phyloP scores from a whole-genome alignment of 176 grass and related monocot species.

The Carex cristatella region DNA sequence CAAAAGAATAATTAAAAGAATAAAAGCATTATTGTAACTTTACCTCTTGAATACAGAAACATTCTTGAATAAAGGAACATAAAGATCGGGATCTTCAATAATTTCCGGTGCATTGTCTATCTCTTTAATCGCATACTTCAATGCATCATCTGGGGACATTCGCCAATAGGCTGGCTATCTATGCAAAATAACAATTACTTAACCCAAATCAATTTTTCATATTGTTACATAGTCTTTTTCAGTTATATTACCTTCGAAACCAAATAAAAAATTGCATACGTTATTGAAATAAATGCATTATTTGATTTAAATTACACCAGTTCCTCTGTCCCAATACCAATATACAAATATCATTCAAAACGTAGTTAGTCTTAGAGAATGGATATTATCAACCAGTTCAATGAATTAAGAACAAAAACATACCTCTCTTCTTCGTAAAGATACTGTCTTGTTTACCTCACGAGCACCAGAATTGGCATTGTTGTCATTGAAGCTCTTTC shows the following conservation, averaged over 20 bases:
- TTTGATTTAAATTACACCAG: not conserved
- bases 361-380: not conserved
- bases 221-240: not conserved
- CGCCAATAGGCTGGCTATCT: slow-evolving; percentile 66
- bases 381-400: not conserved
- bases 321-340: not conserved
- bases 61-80: slow-evolving; percentile 72
- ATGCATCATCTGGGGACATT: slow-evolving; percentile 62
- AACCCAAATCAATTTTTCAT: not conserved
- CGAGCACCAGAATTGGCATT: not conserved
- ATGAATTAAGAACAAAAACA: not conserved
- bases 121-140: slow-evolving; percentile 60
- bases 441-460: not conserved
- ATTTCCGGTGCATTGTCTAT: slow-evolving; percentile 39
- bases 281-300: not conserved
- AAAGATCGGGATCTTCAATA: slow-evolving; percentile 50
- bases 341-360: not conserved
- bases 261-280: not conserved
- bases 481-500: not conserved
- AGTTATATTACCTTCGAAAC: not conserved
- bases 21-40: not conserved
- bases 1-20: not conserved
- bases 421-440: slow-evolving; percentile 39
- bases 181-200: slow-evolving; percentile 5
- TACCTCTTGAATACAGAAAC: slow-evolving; percentile 82